Percentiles rank a stretch among this genome's conserved stretches.
These are phyloP conservation scores for Purshia tridentata DNA, from an alignment of 306 rosid species.

Conservation along the genomic window DNA sequence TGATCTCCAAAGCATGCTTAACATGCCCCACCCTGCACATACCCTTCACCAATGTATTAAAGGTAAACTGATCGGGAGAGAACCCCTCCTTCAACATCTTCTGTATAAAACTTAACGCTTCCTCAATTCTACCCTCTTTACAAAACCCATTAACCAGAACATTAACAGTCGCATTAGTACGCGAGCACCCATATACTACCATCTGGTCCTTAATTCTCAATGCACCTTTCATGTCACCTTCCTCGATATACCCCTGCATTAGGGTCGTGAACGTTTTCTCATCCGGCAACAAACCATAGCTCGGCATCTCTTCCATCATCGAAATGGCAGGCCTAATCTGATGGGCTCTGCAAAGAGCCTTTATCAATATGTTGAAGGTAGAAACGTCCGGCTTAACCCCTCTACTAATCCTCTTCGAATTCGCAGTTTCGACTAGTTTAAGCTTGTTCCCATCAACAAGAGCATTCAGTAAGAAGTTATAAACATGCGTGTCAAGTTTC, in stretches of 20 bases:
- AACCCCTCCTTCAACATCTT: constrained; percentile 55
- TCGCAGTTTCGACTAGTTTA: constrained; percentile 60
- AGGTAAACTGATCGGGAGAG: constrained; percentile 65
- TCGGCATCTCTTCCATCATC: constrained; percentile 82
- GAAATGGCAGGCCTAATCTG: constrained; percentile 76
- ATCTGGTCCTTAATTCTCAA: constrained; percentile 68
- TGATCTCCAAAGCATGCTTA: constrained; percentile 66
- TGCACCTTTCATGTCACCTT: constrained; percentile 67
- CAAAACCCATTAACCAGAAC: constrained; percentile 79
- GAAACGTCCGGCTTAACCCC: constrained; percentile 61
- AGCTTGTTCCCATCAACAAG: constrained; percentile 73
- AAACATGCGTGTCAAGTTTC: constrained; percentile 56
- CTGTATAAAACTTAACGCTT: constrained; percentile 65
- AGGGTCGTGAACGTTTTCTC: constrained; percentile 73
- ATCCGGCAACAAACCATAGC: constrained; percentile 56
- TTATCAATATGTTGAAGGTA: constrained; percentile 69
- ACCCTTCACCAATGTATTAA: constrained; percentile 76
- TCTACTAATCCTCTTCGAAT: constrained; percentile 47
- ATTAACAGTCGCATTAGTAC: constrained; percentile 57
- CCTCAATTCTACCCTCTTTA: constrained; percentile 61
- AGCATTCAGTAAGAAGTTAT: constrained; percentile 55
- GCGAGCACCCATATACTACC: constrained; percentile 55
- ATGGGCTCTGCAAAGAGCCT: constrained; percentile 86
- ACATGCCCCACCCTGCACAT: constrained; percentile 63
- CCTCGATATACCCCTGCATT: constrained; percentile 78